Conservation (phyloP, 2,329 filamentous ascomycete species). For the Parafenestella ontariensis region DNA sequence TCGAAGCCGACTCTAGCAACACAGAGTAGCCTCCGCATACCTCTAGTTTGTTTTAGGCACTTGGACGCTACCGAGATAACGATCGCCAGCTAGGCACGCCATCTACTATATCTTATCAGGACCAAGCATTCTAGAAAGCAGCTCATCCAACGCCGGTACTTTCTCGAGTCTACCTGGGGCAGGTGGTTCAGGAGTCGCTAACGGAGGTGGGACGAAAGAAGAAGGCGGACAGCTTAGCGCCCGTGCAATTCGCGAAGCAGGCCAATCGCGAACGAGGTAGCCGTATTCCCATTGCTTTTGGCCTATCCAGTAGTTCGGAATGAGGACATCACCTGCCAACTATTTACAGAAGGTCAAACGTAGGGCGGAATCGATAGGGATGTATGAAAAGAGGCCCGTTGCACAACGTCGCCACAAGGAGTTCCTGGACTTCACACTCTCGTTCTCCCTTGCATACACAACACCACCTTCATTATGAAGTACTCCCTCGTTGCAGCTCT, state of each 20-base stretch:
- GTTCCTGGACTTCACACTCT: conserved; percentile 2
- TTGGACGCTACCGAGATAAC: neutral
- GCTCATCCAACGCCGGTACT: conserved; percentile 1
- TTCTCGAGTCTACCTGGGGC: conserved; percentile 16
- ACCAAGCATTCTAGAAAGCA: conserved; percentile 3
- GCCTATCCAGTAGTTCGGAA: neutral
- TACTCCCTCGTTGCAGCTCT: conserved; percentile 39
- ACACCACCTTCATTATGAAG: conserved; percentile 33
- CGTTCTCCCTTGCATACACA: neutral
- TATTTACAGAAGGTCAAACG: conserved; percentile 16
- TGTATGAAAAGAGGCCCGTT: conserved; percentile 9
- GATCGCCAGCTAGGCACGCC: neutral
- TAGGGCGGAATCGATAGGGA: neutral
- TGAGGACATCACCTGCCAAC: conserved; percentile 8
- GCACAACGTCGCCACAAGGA: neutral
- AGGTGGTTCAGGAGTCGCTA: conserved; percentile 14
- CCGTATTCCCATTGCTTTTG: conserved; percentile 1
- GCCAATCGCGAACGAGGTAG: conserved; percentile 12
- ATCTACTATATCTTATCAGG: conserved; percentile 21
- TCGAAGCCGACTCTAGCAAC: neutral
- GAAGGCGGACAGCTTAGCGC: conserved; percentile 24
- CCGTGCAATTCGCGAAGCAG: conserved; percentile 13
- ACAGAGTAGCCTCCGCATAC: neutral
- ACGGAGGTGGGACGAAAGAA: conserved; percentile 19
- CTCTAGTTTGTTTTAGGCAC: neutral